Percentiles rank a stretch among this genome's conserved stretches.
phyloP scores from a whole-genome alignment of 2,329 filamentous ascomycete genomes.

The Pseudophaeomoniella oleicola region DNA sequence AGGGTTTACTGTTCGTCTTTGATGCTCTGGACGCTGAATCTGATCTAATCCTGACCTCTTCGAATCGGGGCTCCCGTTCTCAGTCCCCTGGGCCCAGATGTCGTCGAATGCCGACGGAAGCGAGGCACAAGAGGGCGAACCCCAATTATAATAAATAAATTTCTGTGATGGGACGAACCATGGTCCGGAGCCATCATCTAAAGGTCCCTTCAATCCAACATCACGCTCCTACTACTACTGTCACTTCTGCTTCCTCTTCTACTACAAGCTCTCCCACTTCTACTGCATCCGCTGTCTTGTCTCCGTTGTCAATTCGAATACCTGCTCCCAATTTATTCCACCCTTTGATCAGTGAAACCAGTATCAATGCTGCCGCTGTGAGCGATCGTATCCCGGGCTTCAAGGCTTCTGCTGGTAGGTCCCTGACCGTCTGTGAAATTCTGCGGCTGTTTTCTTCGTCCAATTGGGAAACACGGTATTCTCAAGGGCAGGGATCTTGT shows the following conservation, averaged over 20 bases:
- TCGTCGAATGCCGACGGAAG: not conserved
- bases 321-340: constrained; percentile 1
- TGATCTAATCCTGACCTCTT: not conserved
- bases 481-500: no score
- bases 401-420: constrained; percentile 17
- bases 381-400: constrained; percentile 18
- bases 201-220: constrained; percentile 1
- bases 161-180: no score
- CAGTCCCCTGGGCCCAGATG: no score
- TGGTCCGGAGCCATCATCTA: constrained; percentile 2
- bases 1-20: not conserved
- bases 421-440: not conserved
- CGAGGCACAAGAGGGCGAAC: not conserved
- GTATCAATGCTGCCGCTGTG: constrained; percentile 11
- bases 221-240: constrained; percentile 2
- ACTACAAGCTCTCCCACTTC: constrained; percentile 4
- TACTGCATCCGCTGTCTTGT: no score
- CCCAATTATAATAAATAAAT: not conserved
- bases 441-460: no score
- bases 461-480: no score
- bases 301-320: constrained; percentile 6
- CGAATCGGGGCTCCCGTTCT: not conserved
- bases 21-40: constrained; percentile 6
- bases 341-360: constrained; percentile 8
- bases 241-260: constrained; percentile 5